A percentile compares a stretch with the other conserved stretches of the same genome.
These are phyloP conservation scores for Lactuca sativa DNA, from an alignment of 129 eudicot species.

Conservation along the genomic window DNA sequence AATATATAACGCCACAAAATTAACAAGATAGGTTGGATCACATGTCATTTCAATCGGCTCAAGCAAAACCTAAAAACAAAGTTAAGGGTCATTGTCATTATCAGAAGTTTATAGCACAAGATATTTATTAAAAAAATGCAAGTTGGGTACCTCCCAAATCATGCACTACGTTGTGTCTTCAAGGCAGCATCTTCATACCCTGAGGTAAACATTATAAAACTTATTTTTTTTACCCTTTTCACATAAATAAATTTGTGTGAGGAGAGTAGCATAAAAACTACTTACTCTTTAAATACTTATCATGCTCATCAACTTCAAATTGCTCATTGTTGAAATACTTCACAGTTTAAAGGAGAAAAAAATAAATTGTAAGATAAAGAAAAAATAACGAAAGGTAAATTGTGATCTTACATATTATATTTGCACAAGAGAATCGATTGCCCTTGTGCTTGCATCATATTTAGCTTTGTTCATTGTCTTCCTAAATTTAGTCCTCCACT, in stretches of 20 bases:
- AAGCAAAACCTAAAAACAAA: too few relatives aligned
- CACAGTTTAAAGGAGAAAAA: conserved; percentile 57
- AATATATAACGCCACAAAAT: too few relatives aligned
- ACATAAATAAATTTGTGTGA: conserved; percentile 14
- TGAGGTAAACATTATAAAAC: conserved; percentile 31
- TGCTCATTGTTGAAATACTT: conserved; percentile 92
- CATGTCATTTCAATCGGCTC: too few relatives aligned
- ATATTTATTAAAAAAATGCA: too few relatives aligned
- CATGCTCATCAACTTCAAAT: conserved; percentile 80
- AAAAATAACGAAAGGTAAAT: conserved; percentile 5
- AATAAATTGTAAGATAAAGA: not conserved
- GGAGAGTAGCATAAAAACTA: conserved; percentile 14
- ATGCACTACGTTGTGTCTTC: conserved; percentile 76
- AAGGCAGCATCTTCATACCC: conserved; percentile 96
- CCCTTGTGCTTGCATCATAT: too few relatives aligned
- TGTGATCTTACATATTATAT: not conserved
- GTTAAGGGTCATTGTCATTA: too few relatives aligned
- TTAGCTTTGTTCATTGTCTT: too few relatives aligned
- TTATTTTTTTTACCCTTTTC: not conserved
- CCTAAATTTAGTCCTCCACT: too few relatives aligned
- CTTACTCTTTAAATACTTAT: conserved; percentile 78
- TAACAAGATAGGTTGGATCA: too few relatives aligned
- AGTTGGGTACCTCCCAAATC: too few relatives aligned
- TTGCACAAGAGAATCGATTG: conserved; percentile 60
- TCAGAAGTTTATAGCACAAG: too few relatives aligned